Evolutionary conservation across 257 asterid species (phyloP).

Genomic region (Salvia splendens): DNA sequence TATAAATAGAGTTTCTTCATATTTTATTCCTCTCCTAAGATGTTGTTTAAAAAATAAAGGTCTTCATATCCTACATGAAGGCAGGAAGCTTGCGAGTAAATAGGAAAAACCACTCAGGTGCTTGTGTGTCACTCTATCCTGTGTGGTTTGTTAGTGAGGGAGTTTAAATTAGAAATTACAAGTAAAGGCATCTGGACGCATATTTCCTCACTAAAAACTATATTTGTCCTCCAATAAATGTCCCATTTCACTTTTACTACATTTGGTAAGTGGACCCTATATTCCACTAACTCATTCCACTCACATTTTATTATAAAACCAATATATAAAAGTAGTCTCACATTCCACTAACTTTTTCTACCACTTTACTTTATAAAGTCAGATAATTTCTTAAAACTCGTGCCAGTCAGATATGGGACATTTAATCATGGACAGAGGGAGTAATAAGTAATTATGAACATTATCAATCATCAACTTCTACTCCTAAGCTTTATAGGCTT

Average conservation of each 20-base stretch:
- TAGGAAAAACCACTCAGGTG: neutral
- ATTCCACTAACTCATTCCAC: no score
- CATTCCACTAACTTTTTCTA: no score
- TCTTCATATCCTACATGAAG: conserved; percentile 3
- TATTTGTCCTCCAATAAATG: no score
- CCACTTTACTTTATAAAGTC: no score
- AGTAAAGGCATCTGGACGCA: neutral
- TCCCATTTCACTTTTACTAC: no score
- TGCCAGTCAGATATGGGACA: no score
- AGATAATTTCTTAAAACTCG: no score
- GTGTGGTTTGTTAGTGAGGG: neutral
- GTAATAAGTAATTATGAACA: neutral
- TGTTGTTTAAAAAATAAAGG: neutral
- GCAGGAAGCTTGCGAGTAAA: neutral
- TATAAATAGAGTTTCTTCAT: neutral
- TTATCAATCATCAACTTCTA: neutral
- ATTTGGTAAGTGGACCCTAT: no score
- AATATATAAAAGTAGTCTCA: no score
- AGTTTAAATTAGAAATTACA: neutral
- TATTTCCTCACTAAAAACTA: neutral
- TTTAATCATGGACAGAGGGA: no score
- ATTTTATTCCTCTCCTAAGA: neutral
- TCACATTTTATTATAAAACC: no score
- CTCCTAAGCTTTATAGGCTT: neutral
- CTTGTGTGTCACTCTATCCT: neutral